phyloP scores from a whole-genome alignment of 257 asterid genomes.

The Nicotiana otophora region DNA sequence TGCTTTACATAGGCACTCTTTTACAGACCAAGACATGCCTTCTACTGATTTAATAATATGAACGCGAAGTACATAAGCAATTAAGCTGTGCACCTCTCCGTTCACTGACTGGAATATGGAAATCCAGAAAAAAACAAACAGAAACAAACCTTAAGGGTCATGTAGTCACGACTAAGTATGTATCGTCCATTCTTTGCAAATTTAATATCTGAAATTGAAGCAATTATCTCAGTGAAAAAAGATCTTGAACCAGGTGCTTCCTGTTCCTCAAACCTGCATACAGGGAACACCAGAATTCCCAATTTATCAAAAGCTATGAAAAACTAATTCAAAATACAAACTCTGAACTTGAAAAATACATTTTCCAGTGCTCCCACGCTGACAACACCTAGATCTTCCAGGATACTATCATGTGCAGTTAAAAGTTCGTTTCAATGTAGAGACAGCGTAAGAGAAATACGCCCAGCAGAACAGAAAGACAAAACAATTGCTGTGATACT shows the following conservation, averaged over 20 bases:
- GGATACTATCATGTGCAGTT: neutral
- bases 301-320: neutral
- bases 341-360: neutral
- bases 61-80: neutral
- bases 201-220: constrained; percentile 82
- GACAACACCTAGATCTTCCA: neutral
- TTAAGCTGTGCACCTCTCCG: neutral
- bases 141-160: constrained; percentile 72
- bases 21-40: neutral
- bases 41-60: neutral
- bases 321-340: neutral
- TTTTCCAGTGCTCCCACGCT: neutral
- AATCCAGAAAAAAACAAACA: neutral
- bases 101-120: neutral
- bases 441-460: neutral
- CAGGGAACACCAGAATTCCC: neutral
- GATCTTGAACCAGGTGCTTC: constrained; percentile 90
- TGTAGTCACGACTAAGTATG: constrained; percentile 80
- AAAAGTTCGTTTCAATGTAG: neutral
- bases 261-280: constrained; percentile 74
- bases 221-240: constrained; percentile 81
- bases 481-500: neutral
- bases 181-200: constrained; percentile 78
- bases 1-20: neutral
- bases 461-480: neutral